These are phyloP conservation scores for Cladosporium halotolerans DNA, from an alignment of 2,329 filamentous ascomycete species.

Conservation along the genomic window DNA sequence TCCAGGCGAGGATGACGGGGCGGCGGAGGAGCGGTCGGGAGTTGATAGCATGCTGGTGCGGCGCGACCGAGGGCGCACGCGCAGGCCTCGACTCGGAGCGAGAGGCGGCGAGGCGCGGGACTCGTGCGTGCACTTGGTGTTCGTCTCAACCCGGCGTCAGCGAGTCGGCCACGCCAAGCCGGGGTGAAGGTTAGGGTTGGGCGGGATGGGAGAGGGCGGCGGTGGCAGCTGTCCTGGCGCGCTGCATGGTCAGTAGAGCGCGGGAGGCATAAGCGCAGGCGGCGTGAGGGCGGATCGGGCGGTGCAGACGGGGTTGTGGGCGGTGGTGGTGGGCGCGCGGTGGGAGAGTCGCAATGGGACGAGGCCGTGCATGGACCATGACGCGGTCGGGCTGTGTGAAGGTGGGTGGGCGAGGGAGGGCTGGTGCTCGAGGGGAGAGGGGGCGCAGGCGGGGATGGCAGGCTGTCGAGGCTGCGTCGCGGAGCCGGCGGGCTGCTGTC, in stretches of 20 bases:
- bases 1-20: conserved; percentile 18
- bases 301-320: not conserved
- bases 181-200: conserved; percentile 1
- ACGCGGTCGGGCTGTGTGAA: not conserved
- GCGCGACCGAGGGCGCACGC: conserved; percentile 9
- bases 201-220: conserved; percentile 1
- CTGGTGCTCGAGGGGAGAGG: too few species aligned
- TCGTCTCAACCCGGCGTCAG: conserved; percentile 4
- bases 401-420: too few species aligned
- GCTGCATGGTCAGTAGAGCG: conserved; percentile 11
- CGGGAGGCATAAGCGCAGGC: not conserved
- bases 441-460: too few species aligned
- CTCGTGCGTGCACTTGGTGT: not conserved
- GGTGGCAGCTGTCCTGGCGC: not conserved
- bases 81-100: not conserved
- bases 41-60: conserved; percentile 13
- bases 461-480: too few species aligned
- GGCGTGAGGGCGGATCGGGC: not conserved
- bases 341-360: not conserved
- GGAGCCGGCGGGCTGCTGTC: too few species aligned
- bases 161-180: conserved; percentile 9
- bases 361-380: conserved; percentile 10
- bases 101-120: not conserved
- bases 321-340: not conserved
- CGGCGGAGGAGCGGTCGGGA: conserved; percentile 8